Conservation (phyloP, 306 rosid genomes). For the Begonia masoniana region DNA sequence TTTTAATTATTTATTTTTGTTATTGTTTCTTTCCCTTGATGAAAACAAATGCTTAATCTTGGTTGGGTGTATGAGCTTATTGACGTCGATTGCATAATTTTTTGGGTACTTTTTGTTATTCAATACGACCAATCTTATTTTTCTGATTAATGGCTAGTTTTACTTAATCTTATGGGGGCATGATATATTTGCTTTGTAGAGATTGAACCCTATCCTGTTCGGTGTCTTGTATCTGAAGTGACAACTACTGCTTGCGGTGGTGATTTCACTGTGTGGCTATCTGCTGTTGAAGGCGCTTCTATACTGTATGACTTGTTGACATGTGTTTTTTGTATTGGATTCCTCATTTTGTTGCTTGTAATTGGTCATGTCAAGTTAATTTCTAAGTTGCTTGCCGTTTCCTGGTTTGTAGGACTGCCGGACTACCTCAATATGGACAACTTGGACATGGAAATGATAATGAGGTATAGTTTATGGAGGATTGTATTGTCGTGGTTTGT, state of each 20-base stretch:
- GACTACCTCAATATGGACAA: conserved; percentile 93
- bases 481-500: background rate
- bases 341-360: background rate
- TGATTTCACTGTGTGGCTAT: conserved; percentile 86
- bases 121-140: no score
- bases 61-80: no score
- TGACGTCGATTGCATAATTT: no score
- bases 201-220: conserved; percentile 68
- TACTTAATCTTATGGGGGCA: background rate
- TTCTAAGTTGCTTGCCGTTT: background rate
- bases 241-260: conserved; percentile 63
- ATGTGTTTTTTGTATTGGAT: conserved; percentile 5
- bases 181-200: conserved; percentile 27
- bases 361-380: background rate
- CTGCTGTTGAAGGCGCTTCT: conserved; percentile 85
- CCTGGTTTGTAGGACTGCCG: conserved; percentile 62
- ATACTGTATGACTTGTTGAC: conserved; percentile 72
- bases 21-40: no score
- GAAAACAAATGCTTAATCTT: no score
- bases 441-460: conserved; percentile 99
- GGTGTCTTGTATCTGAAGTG: conserved; percentile 82
- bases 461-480: conserved; percentile 45
- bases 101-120: no score
- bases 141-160: background rate
- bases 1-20: no score